Evolutionary conservation across 768 basidiomycete species (phyloP).

Genomic region (Suillus placidus): DNA sequence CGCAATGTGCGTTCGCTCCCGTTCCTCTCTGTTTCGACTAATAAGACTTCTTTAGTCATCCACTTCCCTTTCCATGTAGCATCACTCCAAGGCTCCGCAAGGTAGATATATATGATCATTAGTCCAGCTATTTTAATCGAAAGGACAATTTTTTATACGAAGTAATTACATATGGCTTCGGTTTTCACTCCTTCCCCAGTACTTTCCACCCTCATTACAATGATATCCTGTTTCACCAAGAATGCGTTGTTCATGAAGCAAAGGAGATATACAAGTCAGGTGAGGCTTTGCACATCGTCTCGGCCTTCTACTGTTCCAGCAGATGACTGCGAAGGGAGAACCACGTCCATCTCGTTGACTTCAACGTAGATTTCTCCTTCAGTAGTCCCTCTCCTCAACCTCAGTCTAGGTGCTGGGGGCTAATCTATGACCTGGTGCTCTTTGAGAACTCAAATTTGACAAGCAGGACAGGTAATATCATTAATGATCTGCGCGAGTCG

Average conservation of each 20-base stretch:
- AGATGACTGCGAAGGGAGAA: not conserved
- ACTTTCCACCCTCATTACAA: not conserved
- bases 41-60: conserved; percentile 18
- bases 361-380: conserved; percentile 41
- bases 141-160: not conserved
- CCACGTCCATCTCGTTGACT: not conserved
- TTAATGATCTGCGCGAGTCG: no score
- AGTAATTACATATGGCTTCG: not conserved
- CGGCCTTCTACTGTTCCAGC: not conserved
- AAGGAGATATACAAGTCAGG: not conserved
- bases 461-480: no score
- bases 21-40: not conserved
- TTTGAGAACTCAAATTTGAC: no score
- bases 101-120: conserved; percentile 1
- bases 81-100: conserved; percentile 15
- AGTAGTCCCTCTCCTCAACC: conserved; percentile 27
- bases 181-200: not conserved
- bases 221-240: not conserved
- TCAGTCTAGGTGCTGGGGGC: no score
- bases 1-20: conserved; percentile 15
- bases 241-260: not conserved
- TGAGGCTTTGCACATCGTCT: not conserved
- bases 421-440: no score
- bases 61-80: conserved; percentile 18
- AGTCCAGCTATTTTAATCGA: not conserved